Conservation (phyloP, 2,329 filamentous ascomycete species). For the Stagonosporopsis tanaceti region DNA sequence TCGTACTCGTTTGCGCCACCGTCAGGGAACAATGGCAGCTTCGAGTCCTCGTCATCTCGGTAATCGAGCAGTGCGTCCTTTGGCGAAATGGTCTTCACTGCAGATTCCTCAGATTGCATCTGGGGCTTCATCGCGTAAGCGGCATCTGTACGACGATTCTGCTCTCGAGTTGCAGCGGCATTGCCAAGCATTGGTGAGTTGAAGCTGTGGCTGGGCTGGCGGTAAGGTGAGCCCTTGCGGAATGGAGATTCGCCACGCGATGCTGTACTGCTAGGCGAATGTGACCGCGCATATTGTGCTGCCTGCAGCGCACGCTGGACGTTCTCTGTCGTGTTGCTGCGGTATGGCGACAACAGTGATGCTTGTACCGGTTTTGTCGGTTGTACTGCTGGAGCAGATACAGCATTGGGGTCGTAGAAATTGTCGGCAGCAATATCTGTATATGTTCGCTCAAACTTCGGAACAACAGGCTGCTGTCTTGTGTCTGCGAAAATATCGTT, state of each 20-base stretch:
- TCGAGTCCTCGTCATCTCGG: conserved; percentile 73
- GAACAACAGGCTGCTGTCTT: conserved; percentile 54
- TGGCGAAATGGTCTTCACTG: conserved; percentile 88
- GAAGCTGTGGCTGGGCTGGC: conserved; percentile 55
- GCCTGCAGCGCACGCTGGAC: conserved; percentile 81
- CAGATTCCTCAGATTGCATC: conserved; percentile 51
- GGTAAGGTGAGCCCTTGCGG: conserved; percentile 66
- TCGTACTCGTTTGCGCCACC: conserved; percentile 63
- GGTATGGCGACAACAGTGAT: conserved; percentile 60
- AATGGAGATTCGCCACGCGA: conserved; percentile 82
- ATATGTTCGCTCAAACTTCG: conserved; percentile 85
- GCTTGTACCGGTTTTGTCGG: conserved; percentile 59
- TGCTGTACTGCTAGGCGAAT: conserved; percentile 61
- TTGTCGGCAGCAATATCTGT: conserved; percentile 87
- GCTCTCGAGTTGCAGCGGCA: conserved; percentile 67
- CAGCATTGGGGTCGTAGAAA: conserved; percentile 78
- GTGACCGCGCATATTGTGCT: conserved; percentile 73
- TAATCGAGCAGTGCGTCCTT: conserved; percentile 92
- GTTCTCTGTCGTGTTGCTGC: conserved; percentile 54
- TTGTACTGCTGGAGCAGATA: conserved; percentile 55
- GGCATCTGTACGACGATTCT: conserved; percentile 68
- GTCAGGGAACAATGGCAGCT: conserved; percentile 76
- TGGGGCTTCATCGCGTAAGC: conserved; percentile 53
- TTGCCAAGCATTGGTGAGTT: conserved; percentile 59
- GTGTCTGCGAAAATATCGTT: conserved; percentile 64